Evolutionary conservation across 495 filamentous ascomycete species (phyloP), one percentile per base, ranked within the genome.

Genomic region (Penicillium waksmanii): DNA sequence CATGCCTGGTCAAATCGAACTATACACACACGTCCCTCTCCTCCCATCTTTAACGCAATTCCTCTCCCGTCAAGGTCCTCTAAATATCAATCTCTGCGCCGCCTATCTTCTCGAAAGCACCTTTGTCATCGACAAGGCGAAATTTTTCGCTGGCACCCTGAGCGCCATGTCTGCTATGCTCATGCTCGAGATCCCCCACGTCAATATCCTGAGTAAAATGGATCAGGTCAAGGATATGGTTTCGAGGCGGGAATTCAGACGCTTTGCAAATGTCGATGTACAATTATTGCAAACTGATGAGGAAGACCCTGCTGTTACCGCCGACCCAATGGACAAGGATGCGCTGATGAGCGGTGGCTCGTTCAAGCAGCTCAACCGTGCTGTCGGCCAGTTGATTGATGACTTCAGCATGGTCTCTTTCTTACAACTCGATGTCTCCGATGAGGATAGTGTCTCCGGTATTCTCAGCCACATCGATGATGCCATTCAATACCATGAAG

Each of bases 81-180:
- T 98, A 57, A 91, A 95, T 73, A 89, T 97, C 71, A 90, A 87
- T 56, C 81, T 98, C 51, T 97, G 93, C 71, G 95, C 95, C n/a
- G 85, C 94, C 10, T 98, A 98, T 72, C 86, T 98, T 23, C 87
- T 98, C 46, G 95, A 98, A 71, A 88, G 91, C 5, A 96, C 93
- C 6, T 98, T 98, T 67, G 87, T 98, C 60, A 84, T 96, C 25
- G 95, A 98, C 75, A 87, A 91, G 60, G 89, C 95, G 64, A 98
- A 98, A 71, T 98, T 93, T 82, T 98, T 98, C 69, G 89, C 95
- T 1, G 95, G 95, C 13, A 96, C 95, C 2, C 76, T 98, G 58
- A 93, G 89, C 66, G 95, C 95, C 48, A 97, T 98, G 94, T 95
- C 90, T 55, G 93, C 95, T 35, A 98, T 98, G 95, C 84, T 97